A percentile compares a stretch with the other conserved stretches of the same genome.
These are phyloP conservation scores for Aureobasidium lini DNA, from an alignment of 2,329 filamentous ascomycete genomes.

Conservation along the genomic window DNA sequence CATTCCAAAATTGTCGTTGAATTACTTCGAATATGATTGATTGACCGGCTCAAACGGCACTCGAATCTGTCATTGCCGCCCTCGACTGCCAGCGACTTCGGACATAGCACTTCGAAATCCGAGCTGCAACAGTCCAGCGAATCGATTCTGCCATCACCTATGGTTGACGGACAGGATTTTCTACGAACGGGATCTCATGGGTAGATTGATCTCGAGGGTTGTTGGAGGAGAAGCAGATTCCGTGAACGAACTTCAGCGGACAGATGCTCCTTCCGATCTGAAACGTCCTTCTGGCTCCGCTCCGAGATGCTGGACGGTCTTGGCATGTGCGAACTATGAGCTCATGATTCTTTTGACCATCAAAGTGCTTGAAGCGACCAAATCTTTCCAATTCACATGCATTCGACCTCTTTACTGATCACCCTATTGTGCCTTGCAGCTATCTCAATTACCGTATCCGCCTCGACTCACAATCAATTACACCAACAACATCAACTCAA, in stretches of 20 bases:
- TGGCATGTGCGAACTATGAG: conserved; percentile 4
- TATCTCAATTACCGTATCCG: neutral
- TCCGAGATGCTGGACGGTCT: conserved; percentile 2
- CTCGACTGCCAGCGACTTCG: neutral
- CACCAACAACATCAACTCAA: conserved; percentile 17
- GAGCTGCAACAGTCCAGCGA: neutral
- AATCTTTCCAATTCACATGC: neutral
- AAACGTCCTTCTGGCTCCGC: neutral
- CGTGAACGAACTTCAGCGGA: too few species aligned
- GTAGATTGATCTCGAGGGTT: too few species aligned
- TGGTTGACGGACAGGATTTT: neutral
- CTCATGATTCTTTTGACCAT: neutral
- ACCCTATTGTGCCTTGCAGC: neutral
- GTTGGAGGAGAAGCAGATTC: too few species aligned
- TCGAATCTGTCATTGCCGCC: neutral
- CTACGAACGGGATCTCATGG: neutral
- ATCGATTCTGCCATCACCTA: neutral
- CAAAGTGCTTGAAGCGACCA: neutral
- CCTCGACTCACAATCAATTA: conserved; percentile 15
- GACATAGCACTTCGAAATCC: neutral
- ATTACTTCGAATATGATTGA: neutral
- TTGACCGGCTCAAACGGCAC: conserved; percentile 9
- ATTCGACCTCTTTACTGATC: neutral
- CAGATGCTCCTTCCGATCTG: neutral
- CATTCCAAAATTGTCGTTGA: neutral